Conservation (phyloP, 331 rosid genomes). For the Ulmus americana region DNA sequence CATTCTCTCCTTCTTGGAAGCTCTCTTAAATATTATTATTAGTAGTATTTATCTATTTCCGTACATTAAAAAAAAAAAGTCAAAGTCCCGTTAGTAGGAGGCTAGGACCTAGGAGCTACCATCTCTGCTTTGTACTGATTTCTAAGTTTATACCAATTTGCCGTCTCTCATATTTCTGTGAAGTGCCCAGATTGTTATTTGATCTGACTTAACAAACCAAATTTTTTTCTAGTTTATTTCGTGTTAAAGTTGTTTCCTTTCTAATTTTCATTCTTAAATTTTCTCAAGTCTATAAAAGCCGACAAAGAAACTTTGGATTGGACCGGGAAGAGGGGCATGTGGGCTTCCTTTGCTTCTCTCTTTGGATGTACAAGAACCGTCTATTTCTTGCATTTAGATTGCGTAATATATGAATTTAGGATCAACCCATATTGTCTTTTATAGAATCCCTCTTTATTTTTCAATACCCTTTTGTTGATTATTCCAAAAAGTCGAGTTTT, state of each 20-base stretch:
- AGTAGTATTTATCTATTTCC: not conserved
- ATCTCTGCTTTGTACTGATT: not conserved
- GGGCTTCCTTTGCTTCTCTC: constrained; percentile 37
- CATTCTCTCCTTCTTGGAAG: not conserved
- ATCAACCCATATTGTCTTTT: constrained; percentile 32
- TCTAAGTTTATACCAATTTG: constrained; percentile 10
- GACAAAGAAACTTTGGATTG: constrained; percentile 45
- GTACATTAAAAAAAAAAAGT: not conserved
- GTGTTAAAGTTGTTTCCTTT: too few species aligned
- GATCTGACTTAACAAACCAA: constrained; percentile 11
- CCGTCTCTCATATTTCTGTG: constrained; percentile 2
- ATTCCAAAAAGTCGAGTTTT: constrained; percentile 5
- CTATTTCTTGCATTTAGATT: constrained; percentile 21
- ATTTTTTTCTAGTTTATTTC: too few species aligned
- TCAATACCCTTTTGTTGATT: constrained; percentile 15
- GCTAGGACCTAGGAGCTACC: too few species aligned
- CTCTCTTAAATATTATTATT: not conserved
- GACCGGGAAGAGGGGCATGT: constrained; percentile 36
- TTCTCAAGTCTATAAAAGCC: constrained; percentile 16
- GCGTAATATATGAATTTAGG: constrained; percentile 27
- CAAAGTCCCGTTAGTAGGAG: constrained; percentile 12
- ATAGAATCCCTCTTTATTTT: constrained; percentile 12
- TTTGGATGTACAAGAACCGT: constrained; percentile 21
- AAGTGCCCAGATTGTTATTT: not conserved
- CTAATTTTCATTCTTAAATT: not conserved